Base-by-base conservation (phyloP, 345 rosid genomes). In the Aquilaria yunnanensis region DNA sequence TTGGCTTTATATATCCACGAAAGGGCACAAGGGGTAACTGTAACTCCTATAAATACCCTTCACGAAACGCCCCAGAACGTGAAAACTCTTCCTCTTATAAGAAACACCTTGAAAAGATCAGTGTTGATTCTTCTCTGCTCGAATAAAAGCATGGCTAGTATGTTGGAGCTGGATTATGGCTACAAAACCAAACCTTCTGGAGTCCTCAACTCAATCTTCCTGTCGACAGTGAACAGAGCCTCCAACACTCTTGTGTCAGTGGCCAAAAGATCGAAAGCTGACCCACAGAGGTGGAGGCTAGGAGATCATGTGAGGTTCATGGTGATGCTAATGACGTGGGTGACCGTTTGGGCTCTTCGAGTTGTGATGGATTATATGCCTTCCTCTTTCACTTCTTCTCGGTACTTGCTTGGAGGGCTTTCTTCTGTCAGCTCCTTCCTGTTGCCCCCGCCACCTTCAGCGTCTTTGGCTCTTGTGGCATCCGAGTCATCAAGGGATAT, bases 271-370 rank as follows among this genome's bases (percentile, higher is more conserved):
- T 60, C 83, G 12, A 78, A 72, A 51, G 48, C 78, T 4, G 70
- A 64, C 32, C 46, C 73, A 10, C 72, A 76, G 56, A 79, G 73
- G 63, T 88, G 88, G 97, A 78, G 72, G 63, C 73, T 80, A 41
- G 55, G 73, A 12, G 93, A 90, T 55, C 93, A 90, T 57, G 67
- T 88, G 56, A 77, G 86, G 82, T 88, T 84, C 78, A 72, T 86
- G 89, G 72, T 59, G 59, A 83, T 81, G 89, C 73, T 90, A 47
- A 75, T 78, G 80, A 75, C 83, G 14, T 90, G 90, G 91, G 29
- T 77, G 37, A 70, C 76, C 9, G 82, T 86, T 30, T 81, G 93
- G 90, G 64, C 75, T 47, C 77, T 88, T 51, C 79, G 90, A 78
- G 74, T 87, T 62, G 57, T 81, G 57, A 73, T 78, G 87, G 89